These are phyloP conservation scores for Trametes versicolor DNA, from an alignment of 1,284 basidiomycete species.

Conservation along the genomic window DNA sequence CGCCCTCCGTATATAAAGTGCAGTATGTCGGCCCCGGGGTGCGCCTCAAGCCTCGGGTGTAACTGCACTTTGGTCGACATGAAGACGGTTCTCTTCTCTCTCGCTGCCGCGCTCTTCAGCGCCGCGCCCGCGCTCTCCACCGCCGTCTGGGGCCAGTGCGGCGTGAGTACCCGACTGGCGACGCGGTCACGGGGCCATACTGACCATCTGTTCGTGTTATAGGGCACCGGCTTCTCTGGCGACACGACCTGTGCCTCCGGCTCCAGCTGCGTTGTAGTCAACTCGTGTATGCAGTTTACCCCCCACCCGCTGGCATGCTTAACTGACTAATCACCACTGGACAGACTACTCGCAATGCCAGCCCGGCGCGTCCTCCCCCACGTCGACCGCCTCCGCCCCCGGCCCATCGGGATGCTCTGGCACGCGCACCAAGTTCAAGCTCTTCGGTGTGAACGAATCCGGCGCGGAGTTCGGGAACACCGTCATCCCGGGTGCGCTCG, in stretches of 20 bases:
- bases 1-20: constrained; percentile 18
- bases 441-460: constrained; percentile 70
- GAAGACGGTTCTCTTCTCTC: constrained; percentile 39
- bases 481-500: constrained; percentile 57
- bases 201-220: not conserved
- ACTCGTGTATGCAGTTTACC: constrained; percentile 37
- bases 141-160: constrained; percentile 46
- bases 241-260: constrained; percentile 43
- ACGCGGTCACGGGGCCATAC: not conserved
- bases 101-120: constrained; percentile 40
- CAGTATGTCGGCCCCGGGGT: too few relatives aligned
- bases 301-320: not conserved
- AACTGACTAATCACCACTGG: not conserved
- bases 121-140: constrained; percentile 41
- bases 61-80: constrained; percentile 10
- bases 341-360: constrained; percentile 45
- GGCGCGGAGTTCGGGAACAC: constrained; percentile 65
- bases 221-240: constrained; percentile 43
- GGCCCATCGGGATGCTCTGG: constrained; percentile 46
- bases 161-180: constrained; percentile 33
- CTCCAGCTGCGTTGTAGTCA: constrained; percentile 37
- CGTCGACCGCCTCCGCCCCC: constrained; percentile 28
- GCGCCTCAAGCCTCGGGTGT: not conserved
- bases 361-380: constrained; percentile 32
- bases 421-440: constrained; percentile 64